Conservation (phyloP, 176 grass and related monocot species). For the Phoenix dactylifera region DNA sequence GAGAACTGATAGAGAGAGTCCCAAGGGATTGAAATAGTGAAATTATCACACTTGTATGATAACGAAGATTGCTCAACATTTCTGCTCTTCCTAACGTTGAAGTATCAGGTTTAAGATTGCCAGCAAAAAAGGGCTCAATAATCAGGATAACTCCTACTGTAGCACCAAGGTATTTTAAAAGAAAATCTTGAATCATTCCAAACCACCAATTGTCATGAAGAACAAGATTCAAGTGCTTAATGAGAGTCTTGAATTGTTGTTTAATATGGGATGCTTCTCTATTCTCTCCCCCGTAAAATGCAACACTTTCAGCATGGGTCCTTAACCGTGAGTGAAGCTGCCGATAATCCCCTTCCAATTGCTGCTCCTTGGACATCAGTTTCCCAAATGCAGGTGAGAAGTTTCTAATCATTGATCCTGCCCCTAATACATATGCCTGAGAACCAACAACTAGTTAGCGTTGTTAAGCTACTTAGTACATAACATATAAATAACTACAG, state of each 20-base stretch:
- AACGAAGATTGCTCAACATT: conserved; percentile 97
- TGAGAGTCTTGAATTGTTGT: conserved; percentile 64
- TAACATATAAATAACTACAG: conserved; percentile 4
- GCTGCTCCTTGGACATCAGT: conserved; percentile 88
- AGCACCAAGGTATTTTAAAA: conserved; percentile 93
- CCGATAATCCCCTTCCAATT: conserved; percentile 96
- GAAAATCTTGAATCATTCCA: conserved; percentile 99
- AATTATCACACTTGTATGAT: conserved; percentile 98
- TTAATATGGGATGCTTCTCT: conserved; percentile 85
- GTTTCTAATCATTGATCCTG: conserved; percentile 69
- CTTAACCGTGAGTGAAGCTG: conserved; percentile 90
- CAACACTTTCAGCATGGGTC: conserved; percentile 96
- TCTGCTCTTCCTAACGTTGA: conserved; percentile 92
- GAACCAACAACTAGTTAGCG: conserved; percentile 23
- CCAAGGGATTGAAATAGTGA: conserved; percentile 93
- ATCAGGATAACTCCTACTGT: conserved; percentile 94
- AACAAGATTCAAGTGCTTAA: conserved; percentile 72
- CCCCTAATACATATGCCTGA: conserved; percentile 94
- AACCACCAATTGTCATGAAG: conserved; percentile 99
- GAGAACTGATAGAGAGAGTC: conserved; percentile 78
- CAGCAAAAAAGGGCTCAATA: conserved; percentile 96
- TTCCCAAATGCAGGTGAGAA: conserved; percentile 97
- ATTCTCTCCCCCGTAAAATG: conserved; percentile 92
- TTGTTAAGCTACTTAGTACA: background rate
- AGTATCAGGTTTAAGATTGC: conserved; percentile 85